Evolutionary conservation across 2,329 filamentous ascomycete species (phyloP).

Genomic region (Trichoderma cornu-damae): DNA sequence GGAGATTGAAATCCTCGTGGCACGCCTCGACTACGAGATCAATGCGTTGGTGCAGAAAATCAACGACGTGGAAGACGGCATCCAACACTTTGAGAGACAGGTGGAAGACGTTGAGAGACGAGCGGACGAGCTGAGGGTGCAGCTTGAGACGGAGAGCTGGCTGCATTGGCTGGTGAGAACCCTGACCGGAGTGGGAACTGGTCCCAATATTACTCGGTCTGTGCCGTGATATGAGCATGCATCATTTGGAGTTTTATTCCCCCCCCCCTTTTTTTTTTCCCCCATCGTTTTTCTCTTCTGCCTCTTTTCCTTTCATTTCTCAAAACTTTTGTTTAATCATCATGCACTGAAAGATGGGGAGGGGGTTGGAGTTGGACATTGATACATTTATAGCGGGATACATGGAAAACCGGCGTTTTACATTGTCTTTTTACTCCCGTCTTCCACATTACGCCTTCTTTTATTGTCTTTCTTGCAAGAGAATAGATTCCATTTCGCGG

Average conservation of each 20-base stretch:
- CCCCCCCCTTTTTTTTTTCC: not conserved
- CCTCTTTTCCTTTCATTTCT: not conserved
- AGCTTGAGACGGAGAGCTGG: conserved; percentile 61
- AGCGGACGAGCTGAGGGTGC: conserved; percentile 56
- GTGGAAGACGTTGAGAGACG: conserved; percentile 65
- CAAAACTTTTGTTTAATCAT: not conserved
- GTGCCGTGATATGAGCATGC: conserved; percentile 20
- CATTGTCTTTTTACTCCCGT: too few relatives aligned
- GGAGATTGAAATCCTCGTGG: conserved; percentile 73
- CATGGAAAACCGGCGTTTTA: conserved; percentile 19
- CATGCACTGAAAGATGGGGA: not conserved
- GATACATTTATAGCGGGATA: conserved; percentile 7
- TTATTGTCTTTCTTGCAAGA: conserved; percentile 14
- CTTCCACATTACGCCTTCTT: not conserved
- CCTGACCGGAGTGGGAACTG: conserved; percentile 55
- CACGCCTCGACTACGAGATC: conserved; percentile 90
- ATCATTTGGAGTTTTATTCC: conserved; percentile 20
- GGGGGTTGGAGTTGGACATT: conserved; percentile 13
- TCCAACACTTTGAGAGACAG: conserved; percentile 72
- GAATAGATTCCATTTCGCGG: conserved; percentile 19
- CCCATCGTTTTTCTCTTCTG: not conserved
- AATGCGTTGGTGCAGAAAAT: conserved; percentile 73
- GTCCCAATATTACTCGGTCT: conserved; percentile 48
- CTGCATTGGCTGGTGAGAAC: conserved; percentile 59
- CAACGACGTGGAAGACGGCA: conserved; percentile 79